Conservation (phyloP, 2,329 filamentous ascomycete species). For the Myriosclerotinia curreyana region DNA sequence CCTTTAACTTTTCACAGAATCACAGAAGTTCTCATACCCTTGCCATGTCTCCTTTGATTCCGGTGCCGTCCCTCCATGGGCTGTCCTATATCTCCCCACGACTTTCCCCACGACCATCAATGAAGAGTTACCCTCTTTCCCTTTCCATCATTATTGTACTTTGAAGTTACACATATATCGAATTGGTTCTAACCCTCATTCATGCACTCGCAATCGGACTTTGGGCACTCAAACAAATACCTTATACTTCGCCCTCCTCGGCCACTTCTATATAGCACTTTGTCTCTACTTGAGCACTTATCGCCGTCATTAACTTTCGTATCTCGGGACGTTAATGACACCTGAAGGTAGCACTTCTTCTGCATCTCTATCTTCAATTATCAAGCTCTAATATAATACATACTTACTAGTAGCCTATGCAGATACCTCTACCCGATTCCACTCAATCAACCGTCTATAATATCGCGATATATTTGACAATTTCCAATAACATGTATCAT, state of each 20-base stretch:
- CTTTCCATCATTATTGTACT: conserved; percentile 13
- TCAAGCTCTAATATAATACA: conserved; percentile 13
- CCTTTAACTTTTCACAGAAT: neutral
- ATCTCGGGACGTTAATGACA: conserved; percentile 12
- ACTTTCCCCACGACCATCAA: conserved; percentile 12
- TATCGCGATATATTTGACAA: conserved; percentile 17
- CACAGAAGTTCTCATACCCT: neutral
- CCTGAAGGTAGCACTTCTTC: conserved; percentile 14
- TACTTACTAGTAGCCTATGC: conserved; percentile 22
- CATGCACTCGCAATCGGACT: conserved; percentile 19
- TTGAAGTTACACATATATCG: conserved; percentile 16
- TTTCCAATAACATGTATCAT: conserved; percentile 17
- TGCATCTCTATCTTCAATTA: neutral
- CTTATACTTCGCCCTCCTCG: conserved; percentile 19
- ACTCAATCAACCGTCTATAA: conserved; percentile 10
- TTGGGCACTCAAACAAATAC: conserved; percentile 15
- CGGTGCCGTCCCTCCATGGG: conserved; percentile 19
- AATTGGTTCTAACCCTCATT: conserved; percentile 14
- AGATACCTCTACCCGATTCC: conserved; percentile 17
- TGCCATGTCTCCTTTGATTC: conserved; percentile 12
- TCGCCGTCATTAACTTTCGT: neutral
- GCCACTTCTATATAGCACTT: neutral
- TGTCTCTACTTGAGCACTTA: conserved; percentile 8
- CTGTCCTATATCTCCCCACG: conserved; percentile 20
- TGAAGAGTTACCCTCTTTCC: conserved; percentile 12